Conservation (phyloP, 768 basidiomycete species). For the Boletales sp. region DNA sequence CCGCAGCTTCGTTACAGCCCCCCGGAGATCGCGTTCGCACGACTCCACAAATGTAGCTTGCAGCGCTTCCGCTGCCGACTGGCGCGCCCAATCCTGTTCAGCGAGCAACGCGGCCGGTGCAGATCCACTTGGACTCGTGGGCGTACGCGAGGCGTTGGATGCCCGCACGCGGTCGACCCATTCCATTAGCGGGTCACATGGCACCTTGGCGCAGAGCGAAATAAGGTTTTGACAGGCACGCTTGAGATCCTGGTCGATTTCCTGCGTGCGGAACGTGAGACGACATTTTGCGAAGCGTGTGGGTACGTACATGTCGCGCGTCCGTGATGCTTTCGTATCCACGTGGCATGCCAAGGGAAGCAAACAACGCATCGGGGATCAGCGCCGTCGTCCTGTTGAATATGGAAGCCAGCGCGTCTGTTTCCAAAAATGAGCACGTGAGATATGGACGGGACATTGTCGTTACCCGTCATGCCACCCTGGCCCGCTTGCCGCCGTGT, state of each 20-base stretch:
- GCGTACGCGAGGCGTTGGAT: constrained; percentile 26
- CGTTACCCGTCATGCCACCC: constrained; percentile 57
- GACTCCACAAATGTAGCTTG: constrained; percentile 54
- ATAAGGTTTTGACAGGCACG: constrained; percentile 85
- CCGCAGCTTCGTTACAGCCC: constrained; percentile 55
- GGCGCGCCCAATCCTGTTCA: constrained; percentile 49
- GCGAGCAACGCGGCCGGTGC: constrained; percentile 24
- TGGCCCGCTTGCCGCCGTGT: constrained; percentile 40
- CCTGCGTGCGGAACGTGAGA: constrained; percentile 40
- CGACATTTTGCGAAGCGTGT: not conserved
- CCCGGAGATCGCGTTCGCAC: constrained; percentile 53
- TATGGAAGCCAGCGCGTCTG: constrained; percentile 31
- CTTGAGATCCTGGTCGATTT: constrained; percentile 84
- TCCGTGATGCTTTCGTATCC: constrained; percentile 62
- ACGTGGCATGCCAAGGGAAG: constrained; percentile 63
- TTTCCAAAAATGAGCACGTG: not conserved
- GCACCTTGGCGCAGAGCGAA: constrained; percentile 48
- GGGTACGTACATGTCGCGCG: constrained; percentile 60
- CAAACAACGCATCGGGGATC: constrained; percentile 66
- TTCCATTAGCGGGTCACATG: constrained; percentile 55
- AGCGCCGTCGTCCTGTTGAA: constrained; percentile 35
- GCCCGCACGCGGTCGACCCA: constrained; percentile 58
- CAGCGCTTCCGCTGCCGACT: constrained; percentile 44
- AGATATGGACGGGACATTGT: not conserved
- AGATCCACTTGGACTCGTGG: constrained; percentile 13